Percentiles rank a stretch among this genome's conserved stretches.
These are phyloP conservation scores for Rugonectria rugulosa DNA, from an alignment of 2,329 filamentous ascomycete genomes.

Conservation along the genomic window DNA sequence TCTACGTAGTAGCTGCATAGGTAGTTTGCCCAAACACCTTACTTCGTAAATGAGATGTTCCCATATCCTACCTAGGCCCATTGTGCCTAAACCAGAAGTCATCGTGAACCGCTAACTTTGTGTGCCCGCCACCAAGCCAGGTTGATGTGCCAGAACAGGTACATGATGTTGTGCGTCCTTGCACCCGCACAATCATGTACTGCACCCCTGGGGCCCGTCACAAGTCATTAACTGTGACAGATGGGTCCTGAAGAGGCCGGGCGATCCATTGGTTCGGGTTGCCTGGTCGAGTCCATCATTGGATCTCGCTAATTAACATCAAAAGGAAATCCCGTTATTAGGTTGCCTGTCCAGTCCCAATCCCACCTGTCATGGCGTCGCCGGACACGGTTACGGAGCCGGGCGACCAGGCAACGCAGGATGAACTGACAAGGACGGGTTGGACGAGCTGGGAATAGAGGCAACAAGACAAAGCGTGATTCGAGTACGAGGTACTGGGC, in stretches of 20 bases:
- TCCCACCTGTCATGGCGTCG: not conserved
- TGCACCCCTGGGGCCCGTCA: too few relatives aligned
- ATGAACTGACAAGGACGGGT: not conserved
- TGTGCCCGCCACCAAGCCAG: slow-evolving; percentile 5
- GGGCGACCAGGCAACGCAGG: slow-evolving; percentile 8
- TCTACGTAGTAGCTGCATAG: too few relatives aligned
- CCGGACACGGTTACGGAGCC: not conserved
- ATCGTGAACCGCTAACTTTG: slow-evolving; percentile 1
- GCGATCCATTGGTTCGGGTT: slow-evolving; percentile 13
- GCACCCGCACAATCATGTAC: too few relatives aligned
- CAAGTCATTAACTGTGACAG: too few relatives aligned
- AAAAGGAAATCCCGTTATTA: slow-evolving; percentile 1
- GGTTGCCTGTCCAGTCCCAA: too few relatives aligned
- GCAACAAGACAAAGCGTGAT: slow-evolving; percentile 13
- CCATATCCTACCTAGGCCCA: slow-evolving; percentile 8
- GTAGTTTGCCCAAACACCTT: slow-evolving; percentile 5
- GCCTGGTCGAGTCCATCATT: slow-evolving; percentile 26
- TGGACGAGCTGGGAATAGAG: not conserved
- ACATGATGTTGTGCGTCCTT: not conserved
- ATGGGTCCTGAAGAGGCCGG: slow-evolving; percentile 4
- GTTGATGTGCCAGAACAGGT: too few relatives aligned
- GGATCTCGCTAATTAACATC: slow-evolving; percentile 30
- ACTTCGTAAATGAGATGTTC: slow-evolving; percentile 19
- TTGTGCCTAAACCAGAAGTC: slow-evolving; percentile 19
- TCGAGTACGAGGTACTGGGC: too few relatives aligned